Conservation (phyloP, 768 basidiomycete genomes). For the Brasilioporus rufonigricans region DNA sequence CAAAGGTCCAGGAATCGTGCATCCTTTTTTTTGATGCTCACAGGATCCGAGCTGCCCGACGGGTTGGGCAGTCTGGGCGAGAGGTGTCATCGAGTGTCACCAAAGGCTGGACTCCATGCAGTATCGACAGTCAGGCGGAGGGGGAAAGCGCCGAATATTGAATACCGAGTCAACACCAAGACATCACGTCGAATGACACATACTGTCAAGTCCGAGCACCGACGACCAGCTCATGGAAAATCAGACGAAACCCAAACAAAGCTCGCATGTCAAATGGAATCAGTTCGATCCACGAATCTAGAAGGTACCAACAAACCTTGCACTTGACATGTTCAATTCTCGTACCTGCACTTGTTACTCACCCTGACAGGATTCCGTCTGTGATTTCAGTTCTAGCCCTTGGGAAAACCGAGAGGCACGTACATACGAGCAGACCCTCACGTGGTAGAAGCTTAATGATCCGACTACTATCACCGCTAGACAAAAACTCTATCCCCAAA, state of each 20-base stretch:
- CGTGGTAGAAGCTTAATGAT: conserved; percentile 12
- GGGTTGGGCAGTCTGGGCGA: background rate
- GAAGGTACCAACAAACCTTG: background rate
- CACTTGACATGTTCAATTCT: background rate
- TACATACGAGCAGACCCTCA: conserved; percentile 8
- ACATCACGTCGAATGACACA: conserved; percentile 6
- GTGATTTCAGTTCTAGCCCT: background rate
- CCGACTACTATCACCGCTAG: conserved; percentile 12
- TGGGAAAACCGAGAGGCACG: conserved; percentile 5
- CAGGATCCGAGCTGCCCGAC: background rate
- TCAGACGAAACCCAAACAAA: background rate
- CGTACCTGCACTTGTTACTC: background rate
- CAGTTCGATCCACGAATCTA: background rate
- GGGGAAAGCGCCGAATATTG: background rate
- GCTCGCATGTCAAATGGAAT: background rate
- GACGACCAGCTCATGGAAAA: background rate
- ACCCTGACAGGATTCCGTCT: background rate
- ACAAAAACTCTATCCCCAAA: conserved; percentile 12
- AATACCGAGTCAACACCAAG: background rate
- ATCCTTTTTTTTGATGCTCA: background rate
- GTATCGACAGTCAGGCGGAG: background rate
- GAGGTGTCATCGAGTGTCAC: background rate
- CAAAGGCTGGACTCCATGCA: background rate
- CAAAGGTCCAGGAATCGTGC: background rate
- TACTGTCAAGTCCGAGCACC: background rate